Conservation (phyloP, 768 basidiomycete genomes). For the Termitomyces sp. region DNA sequence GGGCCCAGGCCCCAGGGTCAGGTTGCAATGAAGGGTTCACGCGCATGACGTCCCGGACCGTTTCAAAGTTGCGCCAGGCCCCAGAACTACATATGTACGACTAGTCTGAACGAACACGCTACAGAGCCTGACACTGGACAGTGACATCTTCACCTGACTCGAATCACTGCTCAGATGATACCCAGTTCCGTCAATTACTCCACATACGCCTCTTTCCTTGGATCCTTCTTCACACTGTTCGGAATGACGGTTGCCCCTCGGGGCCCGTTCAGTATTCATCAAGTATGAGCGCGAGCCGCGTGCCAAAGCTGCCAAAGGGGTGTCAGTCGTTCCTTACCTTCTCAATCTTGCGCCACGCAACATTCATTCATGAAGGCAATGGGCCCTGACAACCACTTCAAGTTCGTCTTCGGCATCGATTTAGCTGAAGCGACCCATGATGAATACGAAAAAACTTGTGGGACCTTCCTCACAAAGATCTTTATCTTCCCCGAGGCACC, state of each 20-base stretch:
- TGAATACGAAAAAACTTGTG: neutral
- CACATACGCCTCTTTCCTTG: neutral
- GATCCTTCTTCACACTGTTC: neutral
- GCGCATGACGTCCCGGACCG: too few relatives aligned
- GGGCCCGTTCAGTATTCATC: neutral
- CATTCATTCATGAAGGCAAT: neutral
- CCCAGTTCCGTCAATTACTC: neutral
- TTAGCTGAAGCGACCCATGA: neutral
- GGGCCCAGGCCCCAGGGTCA: too few relatives aligned
- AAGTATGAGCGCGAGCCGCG: neutral
- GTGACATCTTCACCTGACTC: too few relatives aligned
- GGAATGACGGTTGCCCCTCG: too few relatives aligned
- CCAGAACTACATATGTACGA: too few relatives aligned
- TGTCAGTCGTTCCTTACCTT: neutral
- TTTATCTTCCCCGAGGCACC: neutral
- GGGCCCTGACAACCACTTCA: neutral
- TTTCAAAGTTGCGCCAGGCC: too few relatives aligned
- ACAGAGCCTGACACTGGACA: too few relatives aligned
- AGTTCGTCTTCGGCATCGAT: neutral
- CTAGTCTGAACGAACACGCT: too few relatives aligned
- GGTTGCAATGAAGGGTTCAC: too few relatives aligned
- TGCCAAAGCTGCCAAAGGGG: neutral
- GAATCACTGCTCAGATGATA: neutral
- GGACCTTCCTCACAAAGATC: neutral
- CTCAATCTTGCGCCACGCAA: neutral